These are phyloP conservation scores for Phytopythium vexans DNA, from an alignment of 352 stramenopile species.

Conservation along the genomic window DNA sequence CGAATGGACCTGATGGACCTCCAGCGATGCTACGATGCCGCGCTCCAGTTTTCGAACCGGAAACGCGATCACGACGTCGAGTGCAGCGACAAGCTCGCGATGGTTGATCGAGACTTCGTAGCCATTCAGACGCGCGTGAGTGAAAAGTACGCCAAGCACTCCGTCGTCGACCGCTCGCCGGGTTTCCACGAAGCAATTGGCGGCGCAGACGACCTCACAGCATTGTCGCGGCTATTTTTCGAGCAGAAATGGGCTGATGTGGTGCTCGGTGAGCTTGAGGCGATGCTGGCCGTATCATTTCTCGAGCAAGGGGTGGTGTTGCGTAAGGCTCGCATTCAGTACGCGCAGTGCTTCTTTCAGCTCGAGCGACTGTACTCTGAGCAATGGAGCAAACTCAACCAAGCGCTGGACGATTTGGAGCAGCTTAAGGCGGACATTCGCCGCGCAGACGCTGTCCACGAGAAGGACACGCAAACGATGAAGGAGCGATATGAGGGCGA, in stretches of 20 bases:
- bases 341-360: conserved; percentile 75
- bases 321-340: conserved; percentile 73
- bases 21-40: conserved; percentile 61
- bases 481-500: conserved; percentile 50
- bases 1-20: conserved; percentile 70
- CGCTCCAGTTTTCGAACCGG: conserved; percentile 57
- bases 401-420: conserved; percentile 34
- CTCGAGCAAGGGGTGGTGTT: conserved; percentile 85
- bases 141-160: conserved; percentile 19
- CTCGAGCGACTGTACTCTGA: conserved; percentile 53
- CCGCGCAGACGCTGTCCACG: conserved; percentile 27
- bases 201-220: conserved; percentile 14
- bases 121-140: conserved; percentile 43
- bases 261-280: conserved; percentile 80
- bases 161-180: conserved; percentile 1
- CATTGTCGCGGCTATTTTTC: conserved; percentile 71
- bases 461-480: conserved; percentile 33
- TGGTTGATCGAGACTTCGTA: conserved; percentile 69
- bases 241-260: conserved; percentile 91
- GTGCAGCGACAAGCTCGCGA: conserved; percentile 43
- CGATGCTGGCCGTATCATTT: conserved; percentile 86
- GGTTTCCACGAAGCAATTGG: neutral
- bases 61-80: conserved; percentile 41
- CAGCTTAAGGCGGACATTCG: conserved; percentile 30
- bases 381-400: conserved; percentile 28